phyloP scores from a whole-genome alignment of 352 stramenopile genomes.

The Phytopythium boreale region DNA sequence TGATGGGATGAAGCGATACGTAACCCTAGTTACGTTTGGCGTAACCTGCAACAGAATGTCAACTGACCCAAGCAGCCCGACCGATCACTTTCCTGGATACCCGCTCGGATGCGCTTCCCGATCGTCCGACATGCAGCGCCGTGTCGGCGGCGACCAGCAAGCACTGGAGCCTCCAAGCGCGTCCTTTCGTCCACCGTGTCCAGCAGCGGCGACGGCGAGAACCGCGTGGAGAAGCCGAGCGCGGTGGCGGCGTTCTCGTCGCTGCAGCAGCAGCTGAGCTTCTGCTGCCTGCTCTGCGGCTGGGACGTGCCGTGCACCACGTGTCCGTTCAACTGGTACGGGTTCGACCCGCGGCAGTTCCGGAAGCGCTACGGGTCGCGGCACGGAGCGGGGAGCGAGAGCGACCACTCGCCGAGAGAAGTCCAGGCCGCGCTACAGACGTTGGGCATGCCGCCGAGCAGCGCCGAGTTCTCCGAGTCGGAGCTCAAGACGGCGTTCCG shows the following conservation, averaged over 20 bases:
- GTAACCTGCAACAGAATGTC: background rate
- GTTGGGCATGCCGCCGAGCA: slow-evolving; percentile 16
- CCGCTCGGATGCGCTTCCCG: background rate
- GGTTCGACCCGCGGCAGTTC: slow-evolving; percentile 51
- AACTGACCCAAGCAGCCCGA: background rate
- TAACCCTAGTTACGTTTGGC: background rate
- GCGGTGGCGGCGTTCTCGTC: slow-evolving; percentile 24
- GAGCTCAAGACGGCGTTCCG: slow-evolving; percentile 61
- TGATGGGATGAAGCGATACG: background rate
- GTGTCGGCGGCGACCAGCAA: background rate
- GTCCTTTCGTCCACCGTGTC: background rate
- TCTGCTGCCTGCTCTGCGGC: slow-evolving; percentile 66
- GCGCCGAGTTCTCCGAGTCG: slow-evolving; percentile 10
- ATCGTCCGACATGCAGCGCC: background rate
- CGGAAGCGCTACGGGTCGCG: slow-evolving; percentile 13
- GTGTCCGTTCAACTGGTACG: slow-evolving; percentile 67
- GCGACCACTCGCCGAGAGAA: slow-evolving; percentile 8
- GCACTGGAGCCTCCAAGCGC: background rate
- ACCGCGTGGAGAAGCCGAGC: slow-evolving; percentile 6
- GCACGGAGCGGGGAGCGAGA: background rate
- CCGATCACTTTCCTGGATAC: background rate
- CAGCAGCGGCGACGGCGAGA: slow-evolving; percentile 3
- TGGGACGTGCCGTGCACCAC: slow-evolving; percentile 59
- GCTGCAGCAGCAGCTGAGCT: slow-evolving; percentile 55
- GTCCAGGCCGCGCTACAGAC: slow-evolving; percentile 20